A percentile compares a stretch with the other conserved stretches of the same genome.
phyloP scores from a whole-genome alignment of 148 eudicot species.

The Talinum fruticosum region DNA sequence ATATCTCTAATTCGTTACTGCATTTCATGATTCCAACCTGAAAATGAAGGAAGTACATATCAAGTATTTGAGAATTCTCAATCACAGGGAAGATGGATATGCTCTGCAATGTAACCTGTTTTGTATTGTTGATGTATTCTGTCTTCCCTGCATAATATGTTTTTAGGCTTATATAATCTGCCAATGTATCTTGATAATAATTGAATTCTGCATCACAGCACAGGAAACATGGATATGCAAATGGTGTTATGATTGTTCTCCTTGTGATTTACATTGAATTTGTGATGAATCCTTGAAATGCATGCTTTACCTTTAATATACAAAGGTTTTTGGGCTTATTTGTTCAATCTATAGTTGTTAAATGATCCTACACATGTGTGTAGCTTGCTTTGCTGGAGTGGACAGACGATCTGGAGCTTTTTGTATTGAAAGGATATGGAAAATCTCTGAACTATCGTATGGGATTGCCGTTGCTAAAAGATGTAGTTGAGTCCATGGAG shows the following conservation, averaged over 20 bases:
- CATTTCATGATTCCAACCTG: not conserved
- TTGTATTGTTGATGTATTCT: not conserved
- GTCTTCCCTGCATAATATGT: not conserved
- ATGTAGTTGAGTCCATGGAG: slow-evolving; percentile 89
- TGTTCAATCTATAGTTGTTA: not conserved
- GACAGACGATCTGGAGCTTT: slow-evolving; percentile 88
- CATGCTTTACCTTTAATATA: not conserved
- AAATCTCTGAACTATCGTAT: slow-evolving; percentile 84
- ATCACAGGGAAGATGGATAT: not conserved
- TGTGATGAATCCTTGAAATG: not conserved
- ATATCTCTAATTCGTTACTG: not conserved
- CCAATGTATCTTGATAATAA: not conserved
- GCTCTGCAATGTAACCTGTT: not conserved
- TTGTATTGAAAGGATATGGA: slow-evolving; percentile 92
- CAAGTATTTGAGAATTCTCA: not conserved
- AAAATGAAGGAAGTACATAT: not conserved
- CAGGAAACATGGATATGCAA: not conserved
- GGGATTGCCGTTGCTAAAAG: slow-evolving; percentile 93
- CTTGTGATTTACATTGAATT: not conserved
- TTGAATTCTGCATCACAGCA: not conserved
- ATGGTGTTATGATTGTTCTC: not conserved
- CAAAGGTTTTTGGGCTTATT: not conserved
- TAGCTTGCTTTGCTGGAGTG: slow-evolving; percentile 85
- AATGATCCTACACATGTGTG: not conserved
- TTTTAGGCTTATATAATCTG: not conserved